A percentile compares a stretch with the other conserved stretches of the same genome.
These are phyloP conservation scores for Epichloe typhina DNA, from an alignment of 2,329 filamentous ascomycete genomes.

Conservation along the genomic window DNA sequence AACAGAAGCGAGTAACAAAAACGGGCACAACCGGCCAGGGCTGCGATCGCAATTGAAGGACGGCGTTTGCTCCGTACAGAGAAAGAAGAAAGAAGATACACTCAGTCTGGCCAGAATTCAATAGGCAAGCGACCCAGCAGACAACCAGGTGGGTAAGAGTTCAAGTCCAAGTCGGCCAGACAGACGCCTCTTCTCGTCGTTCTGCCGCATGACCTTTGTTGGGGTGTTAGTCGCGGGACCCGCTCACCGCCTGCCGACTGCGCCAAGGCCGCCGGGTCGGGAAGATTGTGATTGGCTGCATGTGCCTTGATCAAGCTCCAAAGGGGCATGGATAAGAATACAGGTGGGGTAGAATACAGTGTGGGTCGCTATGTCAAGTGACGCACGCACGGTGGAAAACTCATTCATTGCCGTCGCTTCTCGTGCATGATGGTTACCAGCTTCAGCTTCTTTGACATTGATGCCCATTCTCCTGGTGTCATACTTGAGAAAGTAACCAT, in stretches of 20 bases:
- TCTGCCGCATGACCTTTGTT: not conserved
- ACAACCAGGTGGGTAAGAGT: not conserved
- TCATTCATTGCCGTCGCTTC: not conserved
- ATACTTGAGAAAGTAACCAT: too few relatives aligned
- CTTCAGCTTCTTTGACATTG: too few relatives aligned
- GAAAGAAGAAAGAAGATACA: not conserved
- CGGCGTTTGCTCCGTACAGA: not conserved
- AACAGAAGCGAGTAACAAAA: not conserved
- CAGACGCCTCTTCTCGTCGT: not conserved
- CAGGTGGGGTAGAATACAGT: not conserved
- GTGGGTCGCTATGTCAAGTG: not conserved
- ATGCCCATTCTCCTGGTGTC: too few relatives aligned
- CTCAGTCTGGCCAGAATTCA: not conserved
- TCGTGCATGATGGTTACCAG: too few relatives aligned
- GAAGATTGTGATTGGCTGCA: conserved; percentile 6
- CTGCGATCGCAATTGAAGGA: not conserved
- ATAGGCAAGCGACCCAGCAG: not conserved
- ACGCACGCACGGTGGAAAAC: not conserved
- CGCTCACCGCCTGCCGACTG: conserved; percentile 11
- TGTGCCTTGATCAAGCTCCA: not conserved
- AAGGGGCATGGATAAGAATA: not conserved
- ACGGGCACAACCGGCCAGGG: not conserved
- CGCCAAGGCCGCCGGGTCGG: conserved; percentile 1
- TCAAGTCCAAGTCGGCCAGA: not conserved
- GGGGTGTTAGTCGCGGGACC: conserved; percentile 9